Evolutionary conservation across 2,329 filamentous ascomycete species (phyloP).

Genomic region (Rhynchosporium agropyri): DNA sequence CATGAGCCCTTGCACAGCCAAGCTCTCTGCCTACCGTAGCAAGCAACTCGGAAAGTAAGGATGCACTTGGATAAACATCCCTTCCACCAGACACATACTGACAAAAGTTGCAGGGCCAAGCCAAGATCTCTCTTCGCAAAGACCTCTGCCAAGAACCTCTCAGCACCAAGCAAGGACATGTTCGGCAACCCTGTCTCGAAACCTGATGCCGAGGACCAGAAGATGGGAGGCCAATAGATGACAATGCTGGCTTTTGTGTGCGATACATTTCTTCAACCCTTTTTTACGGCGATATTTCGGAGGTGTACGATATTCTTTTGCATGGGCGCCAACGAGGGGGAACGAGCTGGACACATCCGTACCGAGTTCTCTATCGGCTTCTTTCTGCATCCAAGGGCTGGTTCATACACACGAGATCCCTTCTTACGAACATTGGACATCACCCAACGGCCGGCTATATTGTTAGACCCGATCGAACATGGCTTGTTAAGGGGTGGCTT

Average conservation of each 20-base stretch:
- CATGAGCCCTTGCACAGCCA: conserved; percentile 83
- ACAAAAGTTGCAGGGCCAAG: conserved; percentile 53
- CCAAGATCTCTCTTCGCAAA: conserved; percentile 70
- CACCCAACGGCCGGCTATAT: conserved; percentile 14
- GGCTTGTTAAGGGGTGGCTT: conserved; percentile 19
- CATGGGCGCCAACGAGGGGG: background rate
- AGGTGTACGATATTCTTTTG: conserved; percentile 25
- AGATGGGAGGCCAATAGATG: conserved; percentile 23
- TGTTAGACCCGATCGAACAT: conserved; percentile 16
- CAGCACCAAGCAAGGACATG: conserved; percentile 25
- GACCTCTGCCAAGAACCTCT: conserved; percentile 63
- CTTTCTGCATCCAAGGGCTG: background rate
- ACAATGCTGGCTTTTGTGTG: conserved; percentile 3
- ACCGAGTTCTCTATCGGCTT: background rate
- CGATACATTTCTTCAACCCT: conserved; percentile 8
- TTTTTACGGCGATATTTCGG: conserved; percentile 6
- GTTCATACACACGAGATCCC: conserved; percentile 2
- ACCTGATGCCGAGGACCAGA: conserved; percentile 25
- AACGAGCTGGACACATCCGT: background rate
- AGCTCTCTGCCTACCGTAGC: conserved; percentile 78
- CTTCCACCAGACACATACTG: background rate
- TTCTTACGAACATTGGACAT: conserved; percentile 20
- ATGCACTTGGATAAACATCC: no score
- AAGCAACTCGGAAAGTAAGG: conserved; percentile 79
- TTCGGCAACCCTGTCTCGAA: conserved; percentile 34